Conservation (phyloP, 257 asterid species). For the Jacaranda copaia region DNA sequence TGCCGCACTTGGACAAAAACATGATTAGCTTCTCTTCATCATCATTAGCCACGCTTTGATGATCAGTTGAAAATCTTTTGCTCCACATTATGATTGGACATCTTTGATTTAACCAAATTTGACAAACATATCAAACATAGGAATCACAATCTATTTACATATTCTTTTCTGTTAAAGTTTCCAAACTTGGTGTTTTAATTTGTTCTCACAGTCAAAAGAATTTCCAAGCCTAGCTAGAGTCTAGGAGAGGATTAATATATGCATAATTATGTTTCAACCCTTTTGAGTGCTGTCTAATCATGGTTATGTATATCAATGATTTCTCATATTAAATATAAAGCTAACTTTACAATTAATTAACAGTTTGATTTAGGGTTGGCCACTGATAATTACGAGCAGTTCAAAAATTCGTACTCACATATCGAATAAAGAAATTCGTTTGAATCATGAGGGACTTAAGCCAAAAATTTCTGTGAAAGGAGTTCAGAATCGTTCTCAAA, state of each 20-base stretch:
- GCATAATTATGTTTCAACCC: constrained; percentile 35
- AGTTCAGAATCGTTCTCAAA: no score
- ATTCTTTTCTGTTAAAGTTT: constrained; percentile 37
- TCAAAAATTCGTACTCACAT: no score
- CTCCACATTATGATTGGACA: constrained; percentile 41
- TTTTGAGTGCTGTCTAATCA: constrained; percentile 65
- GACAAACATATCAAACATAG: constrained; percentile 14
- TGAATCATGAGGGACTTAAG: no score
- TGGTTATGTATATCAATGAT: constrained; percentile 38
- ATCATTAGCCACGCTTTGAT: constrained; percentile 32
- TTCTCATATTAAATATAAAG: neutral
- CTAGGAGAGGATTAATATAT: constrained; percentile 43
- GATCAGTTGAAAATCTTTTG: constrained; percentile 35
- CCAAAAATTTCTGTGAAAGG: no score
- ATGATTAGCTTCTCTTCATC: constrained; percentile 29
- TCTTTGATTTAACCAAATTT: constrained; percentile 26
- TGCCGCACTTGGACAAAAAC: constrained; percentile 47
- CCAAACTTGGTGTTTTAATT: constrained; percentile 34
- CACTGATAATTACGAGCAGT: no score
- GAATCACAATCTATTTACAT: constrained; percentile 40
- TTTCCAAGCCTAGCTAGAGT: constrained; percentile 61
- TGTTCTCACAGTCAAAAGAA: constrained; percentile 54
- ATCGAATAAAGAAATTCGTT: no score
- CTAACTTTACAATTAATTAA: neutral
- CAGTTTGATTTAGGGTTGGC: no score